Base-by-base conservation (phyloP, 768 basidiomycete genomes). In the Lactarius quietus region DNA sequence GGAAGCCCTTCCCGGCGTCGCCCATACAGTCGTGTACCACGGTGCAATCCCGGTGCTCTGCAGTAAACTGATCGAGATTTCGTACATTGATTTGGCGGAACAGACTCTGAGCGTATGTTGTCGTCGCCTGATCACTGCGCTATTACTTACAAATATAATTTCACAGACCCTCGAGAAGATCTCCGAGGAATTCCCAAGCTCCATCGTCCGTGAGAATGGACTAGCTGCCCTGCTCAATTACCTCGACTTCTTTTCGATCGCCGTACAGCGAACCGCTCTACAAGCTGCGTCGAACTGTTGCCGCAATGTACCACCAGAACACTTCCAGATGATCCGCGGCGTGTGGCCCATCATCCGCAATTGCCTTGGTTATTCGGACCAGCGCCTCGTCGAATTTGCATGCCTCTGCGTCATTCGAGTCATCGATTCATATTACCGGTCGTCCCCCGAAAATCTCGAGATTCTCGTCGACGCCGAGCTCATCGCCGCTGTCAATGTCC, bases 41-140 rank as follows among this genome's bases (percentile, higher is more conserved):
- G 96, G 96, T n/a, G 97, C 96, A 20, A 95, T 99, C 64, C 95
- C 95, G 20, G 94, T 96, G 36, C 83, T 99, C 55, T 98, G 96
- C 84, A 91, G 91, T 84, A 98, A 99, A 76, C 79, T 99, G 66
- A 87, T 93, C 74, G 93, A 97, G 77, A 99, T 99, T 64, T 92
- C 93, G 28, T 97, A 95, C 74, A 98, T 99, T 70, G 97, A 99
- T 76, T 82, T 99, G 54, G 97, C 97, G 15, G 97, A 98, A 74
- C 97, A 99, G 78, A 98, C 96, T 10, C 79, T 99, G 69, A 95
- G 93, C 73, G 96, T 98, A 80, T 80, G 95, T 85, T 23, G 31
- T 55, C 26, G 35, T 41, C 33, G 6, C n/a, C 15, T 23, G 20
- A 45, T 58, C 39, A 61, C 69, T 43, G 39, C n/a, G n/a, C 67